Conservation (phyloP, 352 stramenopile species). For the Phytopythium kandeliae region DNA sequence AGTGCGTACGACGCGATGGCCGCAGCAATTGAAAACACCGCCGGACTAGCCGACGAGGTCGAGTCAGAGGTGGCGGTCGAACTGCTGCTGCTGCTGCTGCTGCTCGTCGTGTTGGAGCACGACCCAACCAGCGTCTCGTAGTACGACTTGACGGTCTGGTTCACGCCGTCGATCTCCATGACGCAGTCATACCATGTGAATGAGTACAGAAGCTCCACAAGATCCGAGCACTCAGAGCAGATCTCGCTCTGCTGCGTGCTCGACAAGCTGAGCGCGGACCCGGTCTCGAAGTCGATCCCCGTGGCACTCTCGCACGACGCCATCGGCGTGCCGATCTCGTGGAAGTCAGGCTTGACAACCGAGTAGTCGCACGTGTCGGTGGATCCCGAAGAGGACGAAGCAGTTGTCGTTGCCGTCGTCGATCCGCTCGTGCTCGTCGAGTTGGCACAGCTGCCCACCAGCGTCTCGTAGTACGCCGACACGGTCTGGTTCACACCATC, state of each 20-base stretch:
- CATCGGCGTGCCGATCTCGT: constrained; percentile 11
- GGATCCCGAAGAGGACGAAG: background rate
- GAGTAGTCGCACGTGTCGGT: constrained; percentile 11
- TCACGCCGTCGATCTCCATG: constrained; percentile 11
- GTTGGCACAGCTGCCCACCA: constrained; percentile 8
- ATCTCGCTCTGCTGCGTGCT: constrained; percentile 9
- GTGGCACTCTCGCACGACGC: constrained; percentile 11
- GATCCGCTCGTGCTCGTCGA: background rate
- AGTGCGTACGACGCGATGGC: background rate
- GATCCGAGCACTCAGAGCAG: constrained; percentile 12
- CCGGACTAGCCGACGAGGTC: background rate
- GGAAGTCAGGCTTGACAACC: constrained; percentile 8
- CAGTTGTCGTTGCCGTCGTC: background rate
- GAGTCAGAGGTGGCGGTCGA: background rate
- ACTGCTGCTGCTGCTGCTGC: background rate
- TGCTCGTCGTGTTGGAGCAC: constrained; percentile 1
- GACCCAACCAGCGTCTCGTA: constrained; percentile 12
- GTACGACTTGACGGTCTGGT: constrained; percentile 14
- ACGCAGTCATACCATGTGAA: constrained; percentile 13
- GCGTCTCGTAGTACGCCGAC: constrained; percentile 13
- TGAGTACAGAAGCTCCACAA: constrained; percentile 8
- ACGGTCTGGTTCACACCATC: constrained; percentile 13
- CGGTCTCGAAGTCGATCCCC: constrained; percentile 9
- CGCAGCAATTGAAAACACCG: background rate
- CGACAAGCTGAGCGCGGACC: constrained; percentile 3